Base-by-base conservation (phyloP, 2,329 filamentous ascomycete genomes). In the Xylaria sp. region DNA sequence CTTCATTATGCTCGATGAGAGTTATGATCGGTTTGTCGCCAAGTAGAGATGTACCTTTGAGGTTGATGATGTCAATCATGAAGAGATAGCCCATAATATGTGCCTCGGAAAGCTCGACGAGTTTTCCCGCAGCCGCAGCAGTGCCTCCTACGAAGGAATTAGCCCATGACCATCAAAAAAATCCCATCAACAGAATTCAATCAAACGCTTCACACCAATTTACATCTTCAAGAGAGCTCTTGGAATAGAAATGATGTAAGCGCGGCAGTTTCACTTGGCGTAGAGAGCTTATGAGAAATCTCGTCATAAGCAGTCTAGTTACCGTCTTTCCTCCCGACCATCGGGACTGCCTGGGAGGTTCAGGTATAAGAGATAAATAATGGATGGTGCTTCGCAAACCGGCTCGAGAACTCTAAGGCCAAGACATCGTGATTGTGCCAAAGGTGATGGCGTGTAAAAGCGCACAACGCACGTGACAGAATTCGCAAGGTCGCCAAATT, bases 61-160 rank as follows among this genome's bases (percentile, higher is more conserved):
- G 89, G 81, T 96, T 95, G 74, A 94, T 91, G 71, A 99, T 91
- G 81, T 98, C 95, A 79, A 98, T 92, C 76, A 99, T 92, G 85
- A 99, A 99, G 70, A 97, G 84, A 82, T 92, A 98, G 74, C 93
- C 95, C 66, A 97, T 81, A 53, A 98, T 85, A n/a, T 88, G 85
- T 72, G 94, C 96, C 73, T 94, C 93, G 71, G 96, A 88, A 81
- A 96, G 89, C 79, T 90, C 86, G 74, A 98, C 92, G 66, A 99
- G 90, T 69, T 92, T 87, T 70, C 92, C 94, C 22, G 94, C 95
- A 67, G 95, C 96, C 71, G 89, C 88, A 63, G 96, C 96, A 71
- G 94, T 97, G 74, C 96, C 96, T 81, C 95, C 95, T 97, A 71
- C 65, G 45, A 72, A 54, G 38, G 61, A 60, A 60, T 73, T 71